A percentile compares a stretch with the other conserved stretches of the same genome.
Conservation (phyloP, 352 stramenopile species). For the Phytophthora fragariaefolia region DNA sequence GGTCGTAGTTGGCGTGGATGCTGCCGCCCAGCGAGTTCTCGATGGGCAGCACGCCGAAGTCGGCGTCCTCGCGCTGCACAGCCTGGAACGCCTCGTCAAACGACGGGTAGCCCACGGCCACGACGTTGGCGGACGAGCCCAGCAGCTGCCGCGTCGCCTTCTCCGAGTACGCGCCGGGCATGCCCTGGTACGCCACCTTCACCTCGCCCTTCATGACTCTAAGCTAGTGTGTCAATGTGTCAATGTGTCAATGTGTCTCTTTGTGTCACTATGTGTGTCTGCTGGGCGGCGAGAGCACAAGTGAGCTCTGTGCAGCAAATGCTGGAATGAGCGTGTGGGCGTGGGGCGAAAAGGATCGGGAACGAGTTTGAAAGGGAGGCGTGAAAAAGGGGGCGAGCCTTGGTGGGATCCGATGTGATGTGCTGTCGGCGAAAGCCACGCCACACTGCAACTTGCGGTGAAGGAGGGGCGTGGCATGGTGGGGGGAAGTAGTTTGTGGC, state of each 20-base stretch:
- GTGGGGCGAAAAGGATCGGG: too few species aligned
- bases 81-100: conserved; percentile 67
- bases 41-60: conserved; percentile 96
- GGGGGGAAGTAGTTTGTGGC: too few species aligned
- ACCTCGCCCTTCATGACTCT: conserved; percentile 63
- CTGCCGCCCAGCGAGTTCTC: conserved; percentile 95
- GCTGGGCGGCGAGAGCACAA: not conserved
- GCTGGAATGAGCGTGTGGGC: too few species aligned
- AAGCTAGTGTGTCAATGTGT: too few species aligned
- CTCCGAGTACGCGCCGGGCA: conserved; percentile 97
- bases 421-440: too few species aligned
- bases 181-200: conserved; percentile 96
- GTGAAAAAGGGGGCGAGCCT: too few species aligned
- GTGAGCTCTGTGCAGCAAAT: too few species aligned
- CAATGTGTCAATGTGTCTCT: not conserved
- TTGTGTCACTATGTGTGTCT: not conserved
- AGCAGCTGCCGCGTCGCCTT: conserved; percentile 96
- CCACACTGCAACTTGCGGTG: too few species aligned
- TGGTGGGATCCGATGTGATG: too few species aligned
- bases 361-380: too few species aligned
- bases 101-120: conserved; percentile 57
- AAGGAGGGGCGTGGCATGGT: too few species aligned
- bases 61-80: conserved; percentile 83
- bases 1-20: conserved; percentile 98
- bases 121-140: conserved; percentile 59